Conservation (phyloP, 208 protist species). For the Strigomonas culicis region DNA sequence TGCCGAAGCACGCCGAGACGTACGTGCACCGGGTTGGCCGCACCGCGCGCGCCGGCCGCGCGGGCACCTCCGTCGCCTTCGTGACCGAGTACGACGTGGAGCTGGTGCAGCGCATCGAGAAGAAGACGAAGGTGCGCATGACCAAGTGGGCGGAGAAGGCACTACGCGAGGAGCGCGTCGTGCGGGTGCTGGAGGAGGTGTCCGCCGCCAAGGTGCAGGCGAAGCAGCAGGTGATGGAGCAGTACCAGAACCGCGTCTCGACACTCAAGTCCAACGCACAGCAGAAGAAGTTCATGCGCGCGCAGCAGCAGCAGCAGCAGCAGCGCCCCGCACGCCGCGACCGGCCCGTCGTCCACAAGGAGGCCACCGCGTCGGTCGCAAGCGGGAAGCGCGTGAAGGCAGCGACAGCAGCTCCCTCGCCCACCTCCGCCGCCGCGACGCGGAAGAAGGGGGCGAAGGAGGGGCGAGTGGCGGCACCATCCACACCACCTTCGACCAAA, state of each 20-base stretch:
- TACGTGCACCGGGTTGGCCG: constrained; percentile 98
- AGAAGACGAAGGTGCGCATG: constrained; percentile 28
- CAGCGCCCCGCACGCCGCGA: not conserved
- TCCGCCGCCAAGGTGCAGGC: constrained; percentile 78
- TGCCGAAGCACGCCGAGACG: constrained; percentile 93
- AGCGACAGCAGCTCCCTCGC: not conserved
- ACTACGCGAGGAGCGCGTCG: constrained; percentile 40
- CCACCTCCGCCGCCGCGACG: not conserved
- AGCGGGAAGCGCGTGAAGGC: not conserved
- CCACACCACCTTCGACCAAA: too few relatives aligned
- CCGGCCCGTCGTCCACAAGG: not conserved
- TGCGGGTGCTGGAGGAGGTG: constrained; percentile 78
- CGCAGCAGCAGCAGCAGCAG: constrained; percentile 1
- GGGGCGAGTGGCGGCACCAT: too few relatives aligned
- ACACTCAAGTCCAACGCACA: constrained; percentile 65
- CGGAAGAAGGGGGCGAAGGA: not conserved
- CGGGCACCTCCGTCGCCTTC: constrained; percentile 62
- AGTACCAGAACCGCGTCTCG: constrained; percentile 55
- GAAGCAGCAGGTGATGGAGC: constrained; percentile 71
- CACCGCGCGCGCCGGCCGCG: constrained; percentile 91
- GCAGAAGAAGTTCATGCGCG: constrained; percentile 23
- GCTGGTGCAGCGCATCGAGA: constrained; percentile 68
- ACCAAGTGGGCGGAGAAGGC: constrained; percentile 47
- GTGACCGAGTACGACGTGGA: constrained; percentile 82
- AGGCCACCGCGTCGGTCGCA: not conserved